Evolutionary conservation across 2,329 filamentous ascomycete genomes (phyloP).

Genomic region (Cercospora nicotianae): DNA sequence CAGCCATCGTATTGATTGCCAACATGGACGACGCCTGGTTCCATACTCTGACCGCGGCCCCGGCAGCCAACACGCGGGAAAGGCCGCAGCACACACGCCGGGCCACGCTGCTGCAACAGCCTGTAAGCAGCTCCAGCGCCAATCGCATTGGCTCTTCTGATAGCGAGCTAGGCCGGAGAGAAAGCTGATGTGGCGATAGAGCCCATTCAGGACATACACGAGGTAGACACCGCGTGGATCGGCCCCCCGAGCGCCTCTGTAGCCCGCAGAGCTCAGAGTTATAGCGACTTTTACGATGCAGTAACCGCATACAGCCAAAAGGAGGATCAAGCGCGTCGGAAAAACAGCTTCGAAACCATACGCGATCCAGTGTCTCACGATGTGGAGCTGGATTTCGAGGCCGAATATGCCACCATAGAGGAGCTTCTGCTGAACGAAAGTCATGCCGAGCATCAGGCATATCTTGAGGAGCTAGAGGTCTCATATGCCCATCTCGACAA

Average conservation of each 20-base stretch:
- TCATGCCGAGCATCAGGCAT: constrained; percentile 83
- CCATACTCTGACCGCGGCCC: constrained; percentile 59
- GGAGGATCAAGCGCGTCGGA: constrained; percentile 48
- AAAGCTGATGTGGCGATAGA: constrained; percentile 56
- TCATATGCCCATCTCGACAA: constrained; percentile 80
- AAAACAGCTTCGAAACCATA: constrained; percentile 34
- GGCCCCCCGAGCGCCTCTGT: constrained; percentile 67
- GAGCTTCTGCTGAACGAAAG: constrained; percentile 74
- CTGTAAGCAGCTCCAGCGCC: constrained; percentile 46
- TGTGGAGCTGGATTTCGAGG: constrained; percentile 56
- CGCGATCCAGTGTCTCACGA: constrained; percentile 31
- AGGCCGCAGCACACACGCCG: constrained; percentile 62
- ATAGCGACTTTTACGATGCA: constrained; percentile 72
- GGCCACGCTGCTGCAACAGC: constrained; percentile 64
- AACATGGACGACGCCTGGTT: constrained; percentile 75
- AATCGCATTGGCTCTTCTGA: constrained; percentile 41
- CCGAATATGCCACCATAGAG: constrained; percentile 61
- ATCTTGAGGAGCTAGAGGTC: constrained; percentile 76
- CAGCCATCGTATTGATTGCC: background rate
- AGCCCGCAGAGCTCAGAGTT: constrained; percentile 69
- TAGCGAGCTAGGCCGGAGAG: constrained; percentile 54
- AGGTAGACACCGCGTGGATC: constrained; percentile 52
- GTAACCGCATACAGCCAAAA: constrained; percentile 59
- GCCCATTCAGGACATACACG: constrained; percentile 56
- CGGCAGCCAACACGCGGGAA: constrained; percentile 51